Evolutionary conservation across 202 grass and related monocot species (phyloP).

Genomic region (Carex sylvatica): DNA sequence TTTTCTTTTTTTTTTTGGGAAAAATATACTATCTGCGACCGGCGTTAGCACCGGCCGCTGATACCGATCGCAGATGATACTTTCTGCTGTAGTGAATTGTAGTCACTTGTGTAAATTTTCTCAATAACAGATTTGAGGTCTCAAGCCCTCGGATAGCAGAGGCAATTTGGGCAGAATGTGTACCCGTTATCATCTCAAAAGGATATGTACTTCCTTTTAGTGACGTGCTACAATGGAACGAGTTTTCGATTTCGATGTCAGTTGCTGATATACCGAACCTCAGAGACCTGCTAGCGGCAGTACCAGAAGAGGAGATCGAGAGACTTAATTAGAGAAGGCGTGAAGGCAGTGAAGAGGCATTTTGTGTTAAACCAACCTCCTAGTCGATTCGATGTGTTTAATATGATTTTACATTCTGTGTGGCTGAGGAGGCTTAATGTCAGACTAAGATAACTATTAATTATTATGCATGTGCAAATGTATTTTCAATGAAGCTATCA

Average conservation of each 20-base stretch:
- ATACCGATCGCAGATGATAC: no score
- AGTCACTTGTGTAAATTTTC: not conserved
- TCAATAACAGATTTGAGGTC: conserved; percentile 37
- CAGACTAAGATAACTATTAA: conserved; percentile 29
- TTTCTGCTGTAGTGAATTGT: no score
- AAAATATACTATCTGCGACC: no score
- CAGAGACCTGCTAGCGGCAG: conserved; percentile 39
- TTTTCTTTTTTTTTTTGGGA: no score
- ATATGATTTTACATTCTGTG: conserved; percentile 26
- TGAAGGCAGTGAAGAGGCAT: conserved; percentile 47
- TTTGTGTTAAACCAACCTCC: conserved; percentile 46
- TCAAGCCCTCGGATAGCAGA: conserved; percentile 61
- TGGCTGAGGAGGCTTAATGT: conserved; percentile 27
- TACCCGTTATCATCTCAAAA: conserved; percentile 52
- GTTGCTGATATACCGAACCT: conserved; percentile 48
- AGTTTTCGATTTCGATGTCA: conserved; percentile 45
- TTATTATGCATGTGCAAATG: conserved; percentile 40
- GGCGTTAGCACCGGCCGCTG: no score
- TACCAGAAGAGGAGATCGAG: conserved; percentile 45
- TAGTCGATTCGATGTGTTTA: conserved; percentile 45
- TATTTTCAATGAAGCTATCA: not conserved
- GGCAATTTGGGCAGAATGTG: conserved; percentile 60
- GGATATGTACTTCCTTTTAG: conserved; percentile 48
- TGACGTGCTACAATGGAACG: conserved; percentile 50
- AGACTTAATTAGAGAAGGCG: conserved; percentile 37